Base-by-base conservation (phyloP, 1,284 basidiomycete species). In the Ceratobasidium sp. region DNA sequence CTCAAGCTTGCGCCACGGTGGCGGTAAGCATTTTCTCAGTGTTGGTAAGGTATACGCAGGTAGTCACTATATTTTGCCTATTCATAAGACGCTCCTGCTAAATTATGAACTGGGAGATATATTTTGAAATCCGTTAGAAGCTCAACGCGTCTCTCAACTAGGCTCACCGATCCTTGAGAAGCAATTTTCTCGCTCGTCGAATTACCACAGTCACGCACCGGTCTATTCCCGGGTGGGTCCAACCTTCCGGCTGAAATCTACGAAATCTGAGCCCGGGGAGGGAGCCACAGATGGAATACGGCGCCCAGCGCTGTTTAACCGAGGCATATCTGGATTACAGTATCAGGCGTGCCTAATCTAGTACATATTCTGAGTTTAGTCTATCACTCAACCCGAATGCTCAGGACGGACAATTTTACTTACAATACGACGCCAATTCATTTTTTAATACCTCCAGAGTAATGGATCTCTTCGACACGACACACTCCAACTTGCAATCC, bases 191-290 rank as follows among this genome's bases (percentile, higher is more conserved):
- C 44, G 98, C 97, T 19, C 89, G 97, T 77, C 97, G 99, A 85
- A 99, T 99, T 78, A 98, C 98, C 4, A 99, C 98, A 0, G 98
- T 99, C 81, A 99, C 98, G 0, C 99, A 99, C 83, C 92, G 98
- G 31, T 99, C 97, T 8, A 97, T 98, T 0, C 97, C 98, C 4
- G 97, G 99, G 84, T 99, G 97, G 97, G 98, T 99, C 83, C 89
- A 94, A 80, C 91, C 98, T 14, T 99, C 99, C 81, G 96, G 95
- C 1, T 90, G 97, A 44, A 89, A 91, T 79, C 77, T 95, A 56
- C 86, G 90, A 48, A 59, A 22, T 75, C 82, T 62, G 79, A 11
- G 79, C 79, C 78, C 1, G 75, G 73, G 57, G 76, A 80, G 66
- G 75, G 80, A 54, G 83, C 54, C 76, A 79, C 59, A 71, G 76